Evolutionary conservation across 2,329 filamentous ascomycete genomes (phyloP).

Genomic region (Gyromitra esculenta): DNA sequence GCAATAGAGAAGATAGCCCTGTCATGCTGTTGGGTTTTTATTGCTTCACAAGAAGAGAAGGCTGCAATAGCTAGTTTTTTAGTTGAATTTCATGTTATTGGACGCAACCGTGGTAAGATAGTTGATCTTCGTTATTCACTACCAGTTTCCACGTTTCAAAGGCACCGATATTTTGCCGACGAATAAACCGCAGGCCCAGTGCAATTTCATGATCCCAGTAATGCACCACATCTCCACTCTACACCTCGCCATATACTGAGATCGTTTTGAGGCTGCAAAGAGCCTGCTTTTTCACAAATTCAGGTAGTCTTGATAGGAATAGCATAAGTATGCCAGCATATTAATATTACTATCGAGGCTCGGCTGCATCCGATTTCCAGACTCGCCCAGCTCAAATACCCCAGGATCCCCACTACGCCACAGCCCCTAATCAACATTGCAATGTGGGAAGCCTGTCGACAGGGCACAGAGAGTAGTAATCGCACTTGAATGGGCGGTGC

Average conservation of each 20-base stretch:
- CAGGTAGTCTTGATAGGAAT: too few relatives aligned
- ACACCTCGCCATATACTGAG: neutral
- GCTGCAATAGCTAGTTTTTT: too few relatives aligned
- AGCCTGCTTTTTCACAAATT: neutral
- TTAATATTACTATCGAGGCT: too few relatives aligned
- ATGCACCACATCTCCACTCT: neutral
- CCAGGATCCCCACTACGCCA: too few relatives aligned
- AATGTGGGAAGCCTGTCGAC: neutral
- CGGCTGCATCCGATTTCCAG: neutral
- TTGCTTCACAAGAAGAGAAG: too few relatives aligned
- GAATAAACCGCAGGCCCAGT: too few relatives aligned
- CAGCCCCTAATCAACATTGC: neutral
- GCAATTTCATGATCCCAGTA: neutral
- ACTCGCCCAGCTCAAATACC: neutral
- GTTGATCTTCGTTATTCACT: neutral
- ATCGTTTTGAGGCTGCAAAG: neutral
- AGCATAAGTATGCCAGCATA: too few relatives aligned
- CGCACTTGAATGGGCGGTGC: too few relatives aligned
- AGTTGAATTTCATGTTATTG: too few relatives aligned
- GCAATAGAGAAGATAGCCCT: too few relatives aligned
- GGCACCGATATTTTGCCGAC: neutral
- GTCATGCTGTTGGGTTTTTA: too few relatives aligned
- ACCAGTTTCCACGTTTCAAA: neutral
- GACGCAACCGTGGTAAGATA: neutral
- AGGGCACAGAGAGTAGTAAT: too few relatives aligned